Evolutionary conservation across 148 eudicot species (phyloP).

Genomic region (Salicornia ramosissima): DNA sequence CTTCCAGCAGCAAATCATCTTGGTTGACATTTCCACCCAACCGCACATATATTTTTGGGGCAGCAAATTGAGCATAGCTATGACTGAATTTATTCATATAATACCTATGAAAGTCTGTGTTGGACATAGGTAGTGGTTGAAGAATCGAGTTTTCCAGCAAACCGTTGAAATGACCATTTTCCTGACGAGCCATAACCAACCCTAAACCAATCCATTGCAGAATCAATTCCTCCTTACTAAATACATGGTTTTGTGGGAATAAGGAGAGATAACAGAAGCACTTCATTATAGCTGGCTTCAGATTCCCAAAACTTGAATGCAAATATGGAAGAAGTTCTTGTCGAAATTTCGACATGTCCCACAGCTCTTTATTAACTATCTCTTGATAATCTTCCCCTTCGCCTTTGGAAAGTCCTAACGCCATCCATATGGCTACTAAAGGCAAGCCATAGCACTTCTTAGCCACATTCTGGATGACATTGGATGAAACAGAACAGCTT

Average conservation of each 20-base stretch:
- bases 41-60: neutral
- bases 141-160: neutral
- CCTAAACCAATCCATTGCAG: neutral
- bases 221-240: constrained; percentile 2
- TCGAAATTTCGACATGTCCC: neutral
- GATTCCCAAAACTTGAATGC: neutral
- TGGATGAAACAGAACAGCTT: no score
- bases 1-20: neutral
- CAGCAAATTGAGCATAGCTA: neutral
- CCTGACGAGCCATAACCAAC: neutral
- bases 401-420: no score
- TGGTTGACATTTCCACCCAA: neutral
- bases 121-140: neutral
- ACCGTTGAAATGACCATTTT: neutral
- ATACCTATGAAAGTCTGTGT: neutral
- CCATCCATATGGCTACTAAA: neutral
- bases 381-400: neutral
- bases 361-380: neutral
- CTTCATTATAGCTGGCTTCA: neutral
- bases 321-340: constrained; percentile 4
- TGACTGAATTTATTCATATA: constrained; percentile 3
- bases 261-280: neutral
- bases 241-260: neutral
- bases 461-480: neutral
- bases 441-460: constrained; percentile 16